phyloP scores from a whole-genome alignment of 768 basidiomycete species.

The Brasilioporus rufonigricans region DNA sequence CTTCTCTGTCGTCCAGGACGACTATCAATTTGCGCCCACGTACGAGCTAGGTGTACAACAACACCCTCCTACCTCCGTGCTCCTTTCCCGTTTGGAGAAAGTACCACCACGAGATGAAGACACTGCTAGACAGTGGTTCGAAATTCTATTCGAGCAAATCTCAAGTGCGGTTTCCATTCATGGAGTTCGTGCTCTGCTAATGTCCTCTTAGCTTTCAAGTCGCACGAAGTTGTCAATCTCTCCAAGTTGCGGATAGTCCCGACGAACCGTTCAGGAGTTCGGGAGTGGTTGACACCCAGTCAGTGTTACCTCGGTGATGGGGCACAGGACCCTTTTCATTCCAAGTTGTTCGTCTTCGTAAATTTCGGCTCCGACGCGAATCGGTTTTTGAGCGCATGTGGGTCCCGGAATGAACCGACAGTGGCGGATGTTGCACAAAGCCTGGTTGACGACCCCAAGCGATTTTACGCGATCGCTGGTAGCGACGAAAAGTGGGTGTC shows the following conservation, averaged over 20 bases:
- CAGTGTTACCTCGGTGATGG: not conserved
- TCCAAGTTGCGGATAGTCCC: not conserved
- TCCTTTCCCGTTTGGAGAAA: not conserved
- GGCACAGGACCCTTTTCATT: not conserved
- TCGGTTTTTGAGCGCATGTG: not conserved
- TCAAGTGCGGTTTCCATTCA: not conserved
- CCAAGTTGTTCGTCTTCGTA: constrained; percentile 3
- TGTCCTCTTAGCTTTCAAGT: not conserved
- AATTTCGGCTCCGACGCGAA: not conserved
- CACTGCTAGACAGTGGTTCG: not conserved
- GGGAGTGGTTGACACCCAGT: not conserved
- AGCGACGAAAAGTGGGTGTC: not conserved
- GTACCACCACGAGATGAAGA: not conserved
- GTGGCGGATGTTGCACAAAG: not conserved
- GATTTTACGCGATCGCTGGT: not conserved
- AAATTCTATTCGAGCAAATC: not conserved
- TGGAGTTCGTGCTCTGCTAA: not conserved
- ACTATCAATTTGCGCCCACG: not conserved
- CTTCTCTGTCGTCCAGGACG: not conserved
- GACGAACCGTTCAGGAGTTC: not conserved
- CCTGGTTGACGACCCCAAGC: not conserved
- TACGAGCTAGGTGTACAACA: not conserved
- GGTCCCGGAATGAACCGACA: not conserved
- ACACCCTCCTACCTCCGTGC: not conserved
- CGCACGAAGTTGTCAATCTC: not conserved